A percentile compares a stretch with the other conserved stretches of the same genome.
These are phyloP conservation scores for Pisolithus orientalis DNA, from an alignment of 768 basidiomycete species.

Conservation along the genomic window DNA sequence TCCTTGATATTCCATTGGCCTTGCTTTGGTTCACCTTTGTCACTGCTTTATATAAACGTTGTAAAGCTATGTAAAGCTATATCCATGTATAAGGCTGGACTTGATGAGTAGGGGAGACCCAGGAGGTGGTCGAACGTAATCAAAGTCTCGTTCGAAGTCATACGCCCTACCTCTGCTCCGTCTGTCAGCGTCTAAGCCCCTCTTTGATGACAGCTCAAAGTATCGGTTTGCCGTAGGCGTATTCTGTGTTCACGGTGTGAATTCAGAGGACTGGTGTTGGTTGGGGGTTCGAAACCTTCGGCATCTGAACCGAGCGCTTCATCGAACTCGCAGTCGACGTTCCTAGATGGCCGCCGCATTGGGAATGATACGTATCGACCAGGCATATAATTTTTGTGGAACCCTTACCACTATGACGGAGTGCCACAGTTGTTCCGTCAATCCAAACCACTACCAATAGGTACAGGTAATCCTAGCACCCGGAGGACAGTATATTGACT, in stretches of 20 bases:
- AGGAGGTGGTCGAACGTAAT: conserved; percentile 63
- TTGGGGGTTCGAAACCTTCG: conserved; percentile 24
- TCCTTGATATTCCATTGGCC: too few relatives aligned
- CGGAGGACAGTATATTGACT: too few relatives aligned
- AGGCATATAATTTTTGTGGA: conserved; percentile 29
- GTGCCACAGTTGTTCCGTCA: too few relatives aligned
- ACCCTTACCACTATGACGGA: too few relatives aligned
- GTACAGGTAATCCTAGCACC: too few relatives aligned
- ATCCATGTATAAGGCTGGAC: too few relatives aligned
- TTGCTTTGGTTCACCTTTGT: too few relatives aligned
- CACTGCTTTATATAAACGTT: too few relatives aligned
- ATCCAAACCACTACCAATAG: too few relatives aligned
- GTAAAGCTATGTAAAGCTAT: too few relatives aligned
- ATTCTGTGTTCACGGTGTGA: background rate
- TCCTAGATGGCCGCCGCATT: conserved; percentile 39
- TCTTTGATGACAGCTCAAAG: conserved; percentile 12
- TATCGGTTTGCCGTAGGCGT: conserved; percentile 11
- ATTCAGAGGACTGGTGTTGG: conserved; percentile 32
- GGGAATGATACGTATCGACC: conserved; percentile 48
- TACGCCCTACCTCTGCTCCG: conserved; percentile 34
- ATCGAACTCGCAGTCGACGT: conserved; percentile 58
- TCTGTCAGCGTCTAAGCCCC: background rate
- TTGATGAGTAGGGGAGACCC: conserved; percentile 82
- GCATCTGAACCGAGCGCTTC: conserved; percentile 68
- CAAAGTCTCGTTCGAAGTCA: conserved; percentile 79